Percentiles rank a stretch among this genome's conserved stretches.
These are phyloP conservation scores for Hyaloscypha hepaticicola DNA, from an alignment of 495 filamentous ascomycete genomes.

Conservation along the genomic window DNA sequence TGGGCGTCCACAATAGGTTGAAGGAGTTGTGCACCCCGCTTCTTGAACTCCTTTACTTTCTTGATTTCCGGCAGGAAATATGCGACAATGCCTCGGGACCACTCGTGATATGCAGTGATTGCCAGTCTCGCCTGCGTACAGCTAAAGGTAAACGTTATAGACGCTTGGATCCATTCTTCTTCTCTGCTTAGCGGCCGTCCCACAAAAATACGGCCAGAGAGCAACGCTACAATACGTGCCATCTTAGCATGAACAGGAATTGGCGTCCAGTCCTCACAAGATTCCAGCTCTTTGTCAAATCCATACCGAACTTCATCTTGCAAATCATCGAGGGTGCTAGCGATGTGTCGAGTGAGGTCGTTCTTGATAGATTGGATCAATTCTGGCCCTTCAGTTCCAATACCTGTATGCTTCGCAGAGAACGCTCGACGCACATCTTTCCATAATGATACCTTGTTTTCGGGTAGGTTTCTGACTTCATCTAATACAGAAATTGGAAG, in stretches of 20 bases:
- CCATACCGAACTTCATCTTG: constrained; percentile 28
- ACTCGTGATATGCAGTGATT: constrained; percentile 28
- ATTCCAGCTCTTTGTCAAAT: constrained; percentile 26
- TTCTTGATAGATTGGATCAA: constrained; percentile 7
- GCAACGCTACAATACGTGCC: constrained; percentile 50
- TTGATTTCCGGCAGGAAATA: constrained; percentile 32
- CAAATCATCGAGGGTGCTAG: constrained; percentile 16
- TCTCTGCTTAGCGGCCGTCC: constrained; percentile 52
- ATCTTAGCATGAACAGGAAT: constrained; percentile 40
- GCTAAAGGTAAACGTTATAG: constrained; percentile 58
- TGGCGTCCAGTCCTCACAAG: constrained; percentile 36
- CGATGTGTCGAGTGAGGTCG: constrained; percentile 21
- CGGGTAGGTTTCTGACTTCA: constrained; percentile 23
- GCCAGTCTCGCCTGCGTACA: constrained; percentile 34
- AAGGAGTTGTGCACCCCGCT: constrained; percentile 17
- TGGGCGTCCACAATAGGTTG: constrained; percentile 11
- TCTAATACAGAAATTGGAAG: constrained; percentile 15
- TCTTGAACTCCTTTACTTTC: constrained; percentile 16
- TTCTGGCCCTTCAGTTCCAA: neutral
- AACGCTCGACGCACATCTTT: constrained; percentile 10
- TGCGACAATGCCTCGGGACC: constrained; percentile 36
- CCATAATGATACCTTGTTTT: constrained; percentile 22
- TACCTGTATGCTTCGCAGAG: constrained; percentile 11
- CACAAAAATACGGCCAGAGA: constrained; percentile 57
- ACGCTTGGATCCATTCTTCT: constrained; percentile 54